Base-by-base conservation (phyloP, 2,329 filamentous ascomycete genomes). In the Monilinia fructicola region DNA sequence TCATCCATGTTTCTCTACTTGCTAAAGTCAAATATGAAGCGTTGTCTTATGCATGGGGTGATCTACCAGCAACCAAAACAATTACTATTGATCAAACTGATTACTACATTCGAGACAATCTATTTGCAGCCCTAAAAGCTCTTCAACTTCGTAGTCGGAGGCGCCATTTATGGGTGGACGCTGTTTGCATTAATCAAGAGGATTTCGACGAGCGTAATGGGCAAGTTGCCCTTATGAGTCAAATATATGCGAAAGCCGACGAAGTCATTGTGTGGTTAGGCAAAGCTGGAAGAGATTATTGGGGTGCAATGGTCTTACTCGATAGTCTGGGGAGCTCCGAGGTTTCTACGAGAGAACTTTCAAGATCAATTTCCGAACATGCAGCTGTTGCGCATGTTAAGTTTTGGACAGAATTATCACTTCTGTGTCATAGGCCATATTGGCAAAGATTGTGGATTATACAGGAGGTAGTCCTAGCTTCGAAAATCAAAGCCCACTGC, bases 11-110 rank as follows among this genome's bases (percentile, higher is more conserved):
- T 38, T 66, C 65, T 18, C 50, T 66, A n/a, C 65, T 62, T 23
- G n/a, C 58, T 7, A 50, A 63, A 11, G 10, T 63, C 31, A 62
- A 64, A 44, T 65, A 69, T 35, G 56, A 68, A 28, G 67, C 67
- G n/a, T 44, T 68, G 14, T 68, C 64, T 23, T 68, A 66, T 59
- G 64, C 64, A 48, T 68, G 64, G 67, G 64, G 67, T 16, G 44
- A 63, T 59, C 18, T 54, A 16, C 42, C 53, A 38, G 59, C 44
- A 23, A 67, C 42, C 12, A 52, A 58, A 35, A 44, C 53, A 6
- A 65, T 64, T 11, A 53, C 26, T 7, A 59, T 67, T 21, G 65
- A 54, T n/a, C 28, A 64, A 23, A 56, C 35, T 3, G 50, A 48
- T 23, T 65, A 42, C 23, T 53, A 56, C 26, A 21, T 67, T 14